These are phyloP conservation scores for Pseudocercospora ulei DNA, from an alignment of 2,329 filamentous ascomycete species.

Conservation along the genomic window DNA sequence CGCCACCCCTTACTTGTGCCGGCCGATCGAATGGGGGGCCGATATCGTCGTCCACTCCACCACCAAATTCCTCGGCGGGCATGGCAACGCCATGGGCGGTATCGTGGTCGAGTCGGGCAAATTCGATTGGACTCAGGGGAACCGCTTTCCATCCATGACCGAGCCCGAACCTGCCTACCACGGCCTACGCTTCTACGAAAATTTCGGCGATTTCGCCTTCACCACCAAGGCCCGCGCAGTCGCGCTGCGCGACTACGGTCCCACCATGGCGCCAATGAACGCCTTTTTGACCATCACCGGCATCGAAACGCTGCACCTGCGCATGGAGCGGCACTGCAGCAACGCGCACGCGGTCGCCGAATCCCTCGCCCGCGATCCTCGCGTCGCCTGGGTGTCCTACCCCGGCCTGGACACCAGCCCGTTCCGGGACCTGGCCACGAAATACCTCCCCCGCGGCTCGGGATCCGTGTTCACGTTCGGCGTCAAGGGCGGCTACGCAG, in stretches of 20 bases:
- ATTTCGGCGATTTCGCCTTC: conserved; percentile 18
- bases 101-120: conserved; percentile 18
- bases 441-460: conserved; percentile 16
- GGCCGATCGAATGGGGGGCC: conserved; percentile 18
- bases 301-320: conserved; percentile 19
- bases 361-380: conserved; percentile 12
- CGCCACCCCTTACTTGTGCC: conserved; percentile 18
- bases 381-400: conserved; percentile 19
- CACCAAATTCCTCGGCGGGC: conserved; percentile 19
- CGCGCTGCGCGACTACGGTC: conserved; percentile 17
- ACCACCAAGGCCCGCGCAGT: conserved; percentile 17
- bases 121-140: conserved; percentile 17
- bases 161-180: conserved; percentile 18
- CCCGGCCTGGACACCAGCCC: conserved; percentile 14
- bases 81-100: conserved; percentile 20
- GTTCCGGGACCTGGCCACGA: conserved; percentile 9
- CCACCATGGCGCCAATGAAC: conserved; percentile 16
- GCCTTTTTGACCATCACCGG: conserved; percentile 17
- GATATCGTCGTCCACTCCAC: conserved; percentile 18
- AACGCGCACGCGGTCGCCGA: conserved; percentile 16
- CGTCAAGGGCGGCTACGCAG: conserved; percentile 17
- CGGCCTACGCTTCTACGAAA: conserved; percentile 18
- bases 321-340: conserved; percentile 18
- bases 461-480: conserved; percentile 18
- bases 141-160: conserved; percentile 17